These are phyloP conservation scores for Alternaria metachromatica DNA, from an alignment of 2,329 filamentous ascomycete genomes.

Conservation along the genomic window DNA sequence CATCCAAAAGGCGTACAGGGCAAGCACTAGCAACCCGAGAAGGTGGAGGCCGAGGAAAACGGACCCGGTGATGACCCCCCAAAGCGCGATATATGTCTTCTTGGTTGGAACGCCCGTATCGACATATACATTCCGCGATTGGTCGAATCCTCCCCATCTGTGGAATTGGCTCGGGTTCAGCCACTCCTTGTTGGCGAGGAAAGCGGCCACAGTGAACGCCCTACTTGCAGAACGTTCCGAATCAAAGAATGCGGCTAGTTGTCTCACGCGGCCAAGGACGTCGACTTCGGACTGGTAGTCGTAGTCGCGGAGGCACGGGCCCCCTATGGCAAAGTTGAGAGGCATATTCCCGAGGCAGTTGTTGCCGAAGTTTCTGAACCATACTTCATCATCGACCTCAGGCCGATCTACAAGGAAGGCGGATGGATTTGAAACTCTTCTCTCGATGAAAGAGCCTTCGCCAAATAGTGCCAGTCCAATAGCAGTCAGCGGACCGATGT, in stretches of 20 bases:
- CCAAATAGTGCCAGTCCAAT: not conserved
- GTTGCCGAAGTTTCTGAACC: not conserved
- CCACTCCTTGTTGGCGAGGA: conserved; percentile 1
- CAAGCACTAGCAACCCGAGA: not conserved
- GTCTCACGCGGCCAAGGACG: not conserved
- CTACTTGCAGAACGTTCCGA: not conserved
- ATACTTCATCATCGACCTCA: not conserved
- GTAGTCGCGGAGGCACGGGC: not conserved
- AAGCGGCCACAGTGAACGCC: not conserved
- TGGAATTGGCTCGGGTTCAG: not conserved
- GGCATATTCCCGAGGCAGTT: not conserved
- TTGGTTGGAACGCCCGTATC: not conserved
- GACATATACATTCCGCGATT: not conserved
- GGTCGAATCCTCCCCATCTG: not conserved
- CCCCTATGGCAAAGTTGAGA: not conserved
- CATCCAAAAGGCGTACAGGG: not conserved
- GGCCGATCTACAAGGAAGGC: not conserved
- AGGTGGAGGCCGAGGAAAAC: not conserved
- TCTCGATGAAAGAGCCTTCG: not conserved
- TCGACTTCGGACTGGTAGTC: not conserved
- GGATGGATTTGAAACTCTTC: not conserved
- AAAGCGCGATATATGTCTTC: not conserved
- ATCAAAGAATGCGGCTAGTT: not conserved
- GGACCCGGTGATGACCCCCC: not conserved
- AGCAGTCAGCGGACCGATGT: not conserved